Conservation (phyloP, 371 early-diverging fungal genomes). For the Mucor lusitanicus region DNA sequence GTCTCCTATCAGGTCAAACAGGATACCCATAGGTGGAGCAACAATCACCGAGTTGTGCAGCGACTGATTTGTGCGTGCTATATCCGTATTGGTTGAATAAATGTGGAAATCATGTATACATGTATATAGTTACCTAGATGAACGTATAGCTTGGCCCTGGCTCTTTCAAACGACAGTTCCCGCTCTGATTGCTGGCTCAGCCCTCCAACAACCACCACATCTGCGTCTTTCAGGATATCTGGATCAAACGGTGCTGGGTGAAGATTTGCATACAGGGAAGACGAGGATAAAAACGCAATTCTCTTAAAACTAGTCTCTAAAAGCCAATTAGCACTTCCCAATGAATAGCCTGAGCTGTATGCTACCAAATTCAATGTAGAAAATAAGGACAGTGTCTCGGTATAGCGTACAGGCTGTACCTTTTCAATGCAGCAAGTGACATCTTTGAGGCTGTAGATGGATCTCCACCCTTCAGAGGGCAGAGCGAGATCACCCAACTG, state of each 20-base stretch:
- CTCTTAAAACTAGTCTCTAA: conserved; percentile 63
- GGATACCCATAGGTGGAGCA: conserved; percentile 65
- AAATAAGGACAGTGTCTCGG: conserved; percentile 48
- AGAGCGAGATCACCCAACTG: conserved; percentile 7
- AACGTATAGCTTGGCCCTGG: conserved; percentile 24
- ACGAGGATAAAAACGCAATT: conserved; percentile 69
- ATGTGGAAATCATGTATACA: neutral
- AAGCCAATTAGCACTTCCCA: conserved; percentile 78
- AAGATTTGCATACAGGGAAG: conserved; percentile 58
- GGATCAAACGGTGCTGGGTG: conserved; percentile 75
- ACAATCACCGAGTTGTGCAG: conserved; percentile 75
- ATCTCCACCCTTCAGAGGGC: conserved; percentile 37
- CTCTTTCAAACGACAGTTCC: conserved; percentile 19
- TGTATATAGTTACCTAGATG: conserved; percentile 36
- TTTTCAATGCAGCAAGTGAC: conserved; percentile 64
- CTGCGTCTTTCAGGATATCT: conserved; percentile 55
- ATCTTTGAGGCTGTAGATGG: conserved; percentile 62
- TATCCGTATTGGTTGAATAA: neutral
- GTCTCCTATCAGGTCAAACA: conserved; percentile 75
- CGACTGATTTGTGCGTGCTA: conserved; percentile 59
- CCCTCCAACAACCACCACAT: conserved; percentile 57
- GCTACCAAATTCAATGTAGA: conserved; percentile 51
- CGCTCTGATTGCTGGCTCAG: conserved; percentile 21
- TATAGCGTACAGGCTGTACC: conserved; percentile 66
- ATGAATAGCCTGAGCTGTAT: conserved; percentile 66